phyloP scores from a whole-genome alignment of 305 asterid genomes.

The Solanum hybrid region DNA sequence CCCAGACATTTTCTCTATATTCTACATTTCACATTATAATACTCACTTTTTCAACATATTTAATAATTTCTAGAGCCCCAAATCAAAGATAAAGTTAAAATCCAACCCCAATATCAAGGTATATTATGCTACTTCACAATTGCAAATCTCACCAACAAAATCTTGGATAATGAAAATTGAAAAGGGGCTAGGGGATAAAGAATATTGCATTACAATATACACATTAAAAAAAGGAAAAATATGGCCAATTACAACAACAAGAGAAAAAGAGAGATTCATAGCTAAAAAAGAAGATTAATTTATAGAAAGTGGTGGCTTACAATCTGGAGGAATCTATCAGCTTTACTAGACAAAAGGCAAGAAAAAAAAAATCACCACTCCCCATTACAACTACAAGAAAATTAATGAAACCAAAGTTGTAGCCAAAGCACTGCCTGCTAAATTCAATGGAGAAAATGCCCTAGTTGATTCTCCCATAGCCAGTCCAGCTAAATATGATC shows the following conservation, averaged over 20 bases:
- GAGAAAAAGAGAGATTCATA: not conserved
- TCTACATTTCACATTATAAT: conserved; percentile 7
- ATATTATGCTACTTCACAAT: not conserved
- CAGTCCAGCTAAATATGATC: conserved; percentile 82
- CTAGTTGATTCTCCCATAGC: conserved; percentile 72
- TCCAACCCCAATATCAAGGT: not conserved
- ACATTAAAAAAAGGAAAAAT: not conserved
- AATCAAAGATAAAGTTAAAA: not conserved
- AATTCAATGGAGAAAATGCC: conserved; percentile 23
- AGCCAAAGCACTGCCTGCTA: conserved; percentile 13
- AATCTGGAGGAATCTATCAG: conserved; percentile 15
- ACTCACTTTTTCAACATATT: not conserved
- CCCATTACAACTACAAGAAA: conserved; percentile 19
- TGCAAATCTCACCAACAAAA: conserved; percentile 6
- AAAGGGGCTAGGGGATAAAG: not conserved
- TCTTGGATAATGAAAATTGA: not conserved
- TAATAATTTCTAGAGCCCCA: not conserved
- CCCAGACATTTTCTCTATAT: not conserved
- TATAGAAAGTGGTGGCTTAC: conserved; percentile 7
- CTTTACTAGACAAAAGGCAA: conserved; percentile 11
- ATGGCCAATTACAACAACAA: not conserved
- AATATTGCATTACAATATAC: conserved; percentile 2
- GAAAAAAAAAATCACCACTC: conserved; percentile 9
- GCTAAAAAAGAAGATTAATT: not conserved
- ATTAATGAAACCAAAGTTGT: conserved; percentile 12